Evolutionary conservation across 768 basidiomycete genomes (phyloP), one percentile per base, ranked within the genome.

Genomic region (Amylocystis lapponica): DNA sequence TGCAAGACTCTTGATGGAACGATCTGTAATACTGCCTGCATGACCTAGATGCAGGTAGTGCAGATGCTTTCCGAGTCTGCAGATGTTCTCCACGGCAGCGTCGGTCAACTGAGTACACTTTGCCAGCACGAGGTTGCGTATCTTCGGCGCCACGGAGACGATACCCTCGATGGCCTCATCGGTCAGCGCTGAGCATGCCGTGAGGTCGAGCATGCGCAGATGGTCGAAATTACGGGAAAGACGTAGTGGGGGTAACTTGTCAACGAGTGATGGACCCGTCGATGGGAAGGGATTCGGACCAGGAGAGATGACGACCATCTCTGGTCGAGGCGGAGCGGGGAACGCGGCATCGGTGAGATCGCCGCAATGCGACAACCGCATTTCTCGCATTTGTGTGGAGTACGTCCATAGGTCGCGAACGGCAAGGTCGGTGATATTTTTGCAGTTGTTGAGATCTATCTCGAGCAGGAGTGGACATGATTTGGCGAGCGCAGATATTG

Each of bases 21-120:
- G 76, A 62, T 99, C 96, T 6, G 92, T 95, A 49, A 98, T 92
- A 53, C 81, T 83, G 51, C 70, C 70, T 6, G 90, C 87, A 67
- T 99, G 95, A 6, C 93, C 96, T 30, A 98, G 74, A 62, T 99
- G 96, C 26, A 99, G 76, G 59, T 95, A 91, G 60, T 98, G 96
- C 26, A 99, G 62, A 59, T 93, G 80, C 60, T 86, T 85, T n/a
- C 94, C 94, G 14, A 99, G 74, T 57, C 71, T 73, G 61, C 88
- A 88, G 26, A 98, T 87, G 46, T 77, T 84, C 52, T 86, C 82
- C 27, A 98, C 79, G 2, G 86, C 76, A 39, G 78, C 73, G 60
- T 97, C 94, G 22, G 87, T 90, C 47, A 98, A 66, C 29, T 74
- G 74, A 0, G 76, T 66, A 58, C 93, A 95, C 53, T 76, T 79